These are phyloP conservation scores for Pterulicium gracile DNA, from an alignment of 1,284 basidiomycete species.

Conservation along the genomic window DNA sequence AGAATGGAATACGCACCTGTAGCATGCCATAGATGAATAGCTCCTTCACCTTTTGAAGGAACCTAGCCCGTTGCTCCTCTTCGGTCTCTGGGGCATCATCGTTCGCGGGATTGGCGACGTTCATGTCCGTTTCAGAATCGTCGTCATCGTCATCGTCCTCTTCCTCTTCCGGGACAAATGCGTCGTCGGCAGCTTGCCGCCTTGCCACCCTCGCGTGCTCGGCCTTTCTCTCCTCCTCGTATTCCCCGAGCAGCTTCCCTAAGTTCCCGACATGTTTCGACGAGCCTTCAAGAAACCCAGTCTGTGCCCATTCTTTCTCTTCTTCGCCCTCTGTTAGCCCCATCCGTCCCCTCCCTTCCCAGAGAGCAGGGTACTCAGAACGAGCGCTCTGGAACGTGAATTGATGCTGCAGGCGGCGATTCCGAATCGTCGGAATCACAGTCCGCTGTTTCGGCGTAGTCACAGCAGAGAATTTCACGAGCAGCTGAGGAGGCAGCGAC, in stretches of 20 bases:
- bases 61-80: constrained; percentile 35
- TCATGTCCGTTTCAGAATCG: constrained; percentile 12
- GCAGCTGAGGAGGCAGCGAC: constrained; percentile 57
- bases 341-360: constrained; percentile 40
- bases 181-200: constrained; percentile 30
- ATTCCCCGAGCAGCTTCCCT: constrained; percentile 50
- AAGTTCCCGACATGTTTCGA: constrained; percentile 59
- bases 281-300: constrained; percentile 46
- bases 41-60: constrained; percentile 54
- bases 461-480: constrained; percentile 43
- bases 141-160: constrained; percentile 14
- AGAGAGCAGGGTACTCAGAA: constrained; percentile 52
- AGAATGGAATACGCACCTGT: constrained; percentile 35
- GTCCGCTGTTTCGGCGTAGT: constrained; percentile 61
- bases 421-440: constrained; percentile 49
- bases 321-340: constrained; percentile 47
- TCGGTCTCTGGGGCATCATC: no score
- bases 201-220: constrained; percentile 43
- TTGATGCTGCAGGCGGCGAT: constrained; percentile 57
- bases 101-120: constrained; percentile 6
- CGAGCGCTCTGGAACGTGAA: constrained; percentile 40
- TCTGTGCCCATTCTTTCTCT: constrained; percentile 57
- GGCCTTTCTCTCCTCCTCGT: constrained; percentile 65
- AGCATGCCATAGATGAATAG: constrained; percentile 67
- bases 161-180: constrained; percentile 52